Evolutionary conservation across 2,329 filamentous ascomycete species (phyloP), one percentile per base, ranked within the genome.

Genomic region (Bipolaris oryzae): DNA sequence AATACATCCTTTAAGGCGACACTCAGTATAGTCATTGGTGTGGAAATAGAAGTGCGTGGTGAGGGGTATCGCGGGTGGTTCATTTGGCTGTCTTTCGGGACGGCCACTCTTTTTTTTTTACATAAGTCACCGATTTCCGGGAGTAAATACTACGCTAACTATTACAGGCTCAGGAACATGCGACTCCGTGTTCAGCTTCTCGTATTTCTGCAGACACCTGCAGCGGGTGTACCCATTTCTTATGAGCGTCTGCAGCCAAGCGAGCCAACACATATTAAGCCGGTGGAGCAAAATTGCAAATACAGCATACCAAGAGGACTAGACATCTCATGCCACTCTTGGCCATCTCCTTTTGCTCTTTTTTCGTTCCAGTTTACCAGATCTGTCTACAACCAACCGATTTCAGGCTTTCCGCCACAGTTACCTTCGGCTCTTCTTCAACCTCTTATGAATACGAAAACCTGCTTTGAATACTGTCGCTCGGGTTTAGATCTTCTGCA

Each of bases 111-210:
- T 54, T 58, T 78, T 76, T 74, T 58, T 78, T 76, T 74, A 45
- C 68, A 79, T 80, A 78, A 75, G 78, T 80, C 48, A 52, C 62
- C 68, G 33, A 51, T 11, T 20, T 49, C 5, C 16, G 57, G 39
- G 49, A 62, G 38, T 48, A 50, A 20, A 44, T 72, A 16, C 68
- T 72, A 66, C 69, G 56, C 65, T 74, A 66, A 73, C 55, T 5
- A 20, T 18, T 18, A 15, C 38, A 62, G 50, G 39, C 35, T 9
- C 16, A 7, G 25, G 15, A 13, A 45, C 18, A 16, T 35, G 15
- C 33, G 7, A 25, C 7, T 6, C 35, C 23, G 50, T n/a, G n/a
- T 21, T 45, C 38, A 33, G 16, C 15, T 15, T 16, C 38, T 58
- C 55, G 60, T 63, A 53, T 61, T 23, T 33, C 20, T 41, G 33